Evolutionary conservation across 306 rosid genomes (phyloP).

Genomic region (Luffa acutangula): DNA sequence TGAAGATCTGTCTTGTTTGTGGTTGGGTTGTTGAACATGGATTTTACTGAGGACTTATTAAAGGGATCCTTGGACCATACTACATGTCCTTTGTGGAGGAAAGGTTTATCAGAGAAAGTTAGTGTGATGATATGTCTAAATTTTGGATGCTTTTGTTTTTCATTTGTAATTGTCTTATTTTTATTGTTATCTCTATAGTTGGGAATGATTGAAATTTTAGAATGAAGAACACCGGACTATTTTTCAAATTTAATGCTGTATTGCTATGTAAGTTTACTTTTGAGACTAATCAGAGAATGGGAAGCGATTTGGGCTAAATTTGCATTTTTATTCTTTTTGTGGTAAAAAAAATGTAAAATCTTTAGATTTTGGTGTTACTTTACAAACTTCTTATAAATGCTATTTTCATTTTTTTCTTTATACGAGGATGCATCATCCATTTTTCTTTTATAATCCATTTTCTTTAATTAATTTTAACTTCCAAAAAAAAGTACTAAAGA

Average conservation of each 20-base stretch:
- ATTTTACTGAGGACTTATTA: no score
- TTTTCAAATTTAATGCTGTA: background rate
- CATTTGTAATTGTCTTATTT: no score
- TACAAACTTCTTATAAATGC: background rate
- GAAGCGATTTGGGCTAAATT: background rate
- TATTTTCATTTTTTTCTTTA: background rate
- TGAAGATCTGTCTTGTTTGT: no score
- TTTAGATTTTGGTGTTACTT: background rate
- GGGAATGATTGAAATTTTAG: background rate
- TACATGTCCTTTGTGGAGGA: no score
- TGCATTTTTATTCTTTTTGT: background rate
- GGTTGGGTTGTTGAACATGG: no score
- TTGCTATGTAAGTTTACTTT: background rate
- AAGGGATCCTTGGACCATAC: no score
- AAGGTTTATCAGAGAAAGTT: no score
- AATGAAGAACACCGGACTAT: background rate
- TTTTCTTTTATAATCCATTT: background rate
- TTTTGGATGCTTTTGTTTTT: no score
- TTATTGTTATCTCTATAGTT: background rate
- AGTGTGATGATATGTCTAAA: no score
- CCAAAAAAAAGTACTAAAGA: background rate
- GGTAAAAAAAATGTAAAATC: background rate
- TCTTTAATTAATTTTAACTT: background rate
- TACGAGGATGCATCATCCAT: background rate
- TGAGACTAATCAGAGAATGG: background rate